phyloP scores from a whole-genome alignment of 2,329 filamentous ascomycete species.

The Fusarium sambucinum region DNA sequence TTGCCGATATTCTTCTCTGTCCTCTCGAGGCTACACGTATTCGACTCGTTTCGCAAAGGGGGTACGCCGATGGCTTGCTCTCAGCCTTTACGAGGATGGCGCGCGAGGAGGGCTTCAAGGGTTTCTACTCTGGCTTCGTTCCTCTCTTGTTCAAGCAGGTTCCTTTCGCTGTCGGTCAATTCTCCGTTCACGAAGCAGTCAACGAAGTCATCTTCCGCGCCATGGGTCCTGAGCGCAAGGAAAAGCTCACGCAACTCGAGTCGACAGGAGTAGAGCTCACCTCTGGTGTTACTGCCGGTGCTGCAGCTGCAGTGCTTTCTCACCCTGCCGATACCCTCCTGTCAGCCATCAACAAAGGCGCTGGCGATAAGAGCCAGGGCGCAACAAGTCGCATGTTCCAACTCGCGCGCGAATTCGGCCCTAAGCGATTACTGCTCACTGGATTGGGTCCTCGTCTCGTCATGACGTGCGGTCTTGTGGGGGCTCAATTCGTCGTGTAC shows the following conservation, averaged over 20 bases:
- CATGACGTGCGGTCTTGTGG: constrained; percentile 66
- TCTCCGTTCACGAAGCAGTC: constrained; percentile 92
- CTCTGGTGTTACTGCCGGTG: constrained; percentile 87
- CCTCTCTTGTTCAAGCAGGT: constrained; percentile 90
- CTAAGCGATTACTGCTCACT: constrained; percentile 59
- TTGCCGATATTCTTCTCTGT: constrained; percentile 85
- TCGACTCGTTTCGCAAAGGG: constrained; percentile 84
- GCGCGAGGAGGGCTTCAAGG: constrained; percentile 79
- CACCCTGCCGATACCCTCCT: constrained; percentile 82
- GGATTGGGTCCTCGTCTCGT: constrained; percentile 64
- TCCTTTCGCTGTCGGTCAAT: constrained; percentile 94
- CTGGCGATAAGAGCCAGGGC: constrained; percentile 61
- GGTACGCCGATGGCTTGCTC: constrained; percentile 78
- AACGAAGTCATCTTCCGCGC: constrained; percentile 78
- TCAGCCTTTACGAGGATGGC: constrained; percentile 81
- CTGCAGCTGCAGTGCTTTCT: constrained; percentile 87
- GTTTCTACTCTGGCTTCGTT: constrained; percentile 92
- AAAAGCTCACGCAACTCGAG: constrained; percentile 74
- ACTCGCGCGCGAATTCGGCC: constrained; percentile 64
- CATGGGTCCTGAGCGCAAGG: constrained; percentile 76
- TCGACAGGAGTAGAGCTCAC: constrained; percentile 87
- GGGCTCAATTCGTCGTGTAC: constrained; percentile 67
- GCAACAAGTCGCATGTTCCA: constrained; percentile 65
- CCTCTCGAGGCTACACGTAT: constrained; percentile 86
- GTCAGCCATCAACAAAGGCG: constrained; percentile 68